These are phyloP conservation scores for Penicillium sp. DNA, from an alignment of 2,329 filamentous ascomycete species.

Conservation along the genomic window DNA sequence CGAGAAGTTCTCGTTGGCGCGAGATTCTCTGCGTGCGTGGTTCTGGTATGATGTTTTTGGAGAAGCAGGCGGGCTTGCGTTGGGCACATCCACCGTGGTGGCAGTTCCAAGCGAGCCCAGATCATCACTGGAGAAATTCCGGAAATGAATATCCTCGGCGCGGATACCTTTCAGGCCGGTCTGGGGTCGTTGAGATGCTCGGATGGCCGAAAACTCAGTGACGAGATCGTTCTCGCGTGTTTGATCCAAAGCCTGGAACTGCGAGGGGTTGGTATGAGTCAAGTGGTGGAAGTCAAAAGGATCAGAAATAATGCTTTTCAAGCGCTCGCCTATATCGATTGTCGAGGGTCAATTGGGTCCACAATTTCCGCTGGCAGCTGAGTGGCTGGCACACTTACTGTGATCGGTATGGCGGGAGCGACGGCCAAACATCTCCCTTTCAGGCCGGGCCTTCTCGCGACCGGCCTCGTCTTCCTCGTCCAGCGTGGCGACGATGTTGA, in stretches of 20 bases:
- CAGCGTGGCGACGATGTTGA: conserved; percentile 44
- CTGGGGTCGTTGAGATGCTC: conserved; percentile 53
- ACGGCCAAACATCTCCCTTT: conserved; percentile 38
- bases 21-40: conserved; percentile 35
- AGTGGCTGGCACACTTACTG: conserved; percentile 33
- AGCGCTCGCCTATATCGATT: conserved; percentile 35
- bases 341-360: conserved; percentile 5
- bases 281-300: conserved; percentile 66
- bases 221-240: conserved; percentile 54
- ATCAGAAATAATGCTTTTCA: conserved; percentile 57
- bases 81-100: conserved; percentile 25
- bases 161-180: conserved; percentile 54
- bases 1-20: conserved; percentile 55
- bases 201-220: conserved; percentile 55
- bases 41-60: conserved; percentile 28
- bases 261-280: conserved; percentile 57
- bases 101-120: conserved; percentile 24
- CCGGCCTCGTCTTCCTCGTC: conserved; percentile 43
- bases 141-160: conserved; percentile 49
- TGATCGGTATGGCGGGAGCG: conserved; percentile 35
- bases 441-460: conserved; percentile 33
- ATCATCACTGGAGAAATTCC: conserved; percentile 37
- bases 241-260: conserved; percentile 54
- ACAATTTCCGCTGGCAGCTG: not conserved
- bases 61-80: conserved; percentile 35